Base-by-base conservation (phyloP, 345 rosid genomes). In the Populus pruinosa region DNA sequence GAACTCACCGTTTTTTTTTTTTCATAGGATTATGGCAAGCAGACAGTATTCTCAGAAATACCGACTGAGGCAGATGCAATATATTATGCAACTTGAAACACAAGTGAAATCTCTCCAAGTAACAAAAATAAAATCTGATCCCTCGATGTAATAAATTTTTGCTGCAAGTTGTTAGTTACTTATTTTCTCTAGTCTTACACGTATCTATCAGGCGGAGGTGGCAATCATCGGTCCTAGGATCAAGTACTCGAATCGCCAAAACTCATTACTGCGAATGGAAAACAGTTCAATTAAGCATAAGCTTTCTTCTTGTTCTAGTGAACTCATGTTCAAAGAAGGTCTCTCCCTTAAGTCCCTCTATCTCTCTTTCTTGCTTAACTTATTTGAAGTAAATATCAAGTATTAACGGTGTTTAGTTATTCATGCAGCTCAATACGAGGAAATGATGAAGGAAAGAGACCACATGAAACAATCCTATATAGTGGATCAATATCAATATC, bases 391-490 rank as follows among this genome's bases (percentile, higher is more conserved):
- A 73, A n/a, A 4, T n/a, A 23, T 61, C 13, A 25, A 2, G 50
- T 11, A 65, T 4, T 20, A 1, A 20, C 17, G 39, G 27, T 59
- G 56, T 75, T 10, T 9, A 5, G 62, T 71, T 3, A n/a, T 50
- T 20, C 71, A 2, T 50, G 67, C 78, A 81, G 87, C 72, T 79
- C 71, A 79, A 73, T 79, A 70, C 67, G 79, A 79, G 66, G 76
- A 84, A 44, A 38, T 84, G 55, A 84, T 77, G 79, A 66, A 63
- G 29, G 85, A 79, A 75, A 81, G 29, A 68, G 81, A 79, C 55
- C 44, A 5, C 6, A 18, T 82, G 61, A 73, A 67, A 65, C 77
- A 75, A 21, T 9, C 72, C 9, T 71, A 55, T n/a, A 1, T 8
- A 43, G 44, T 25, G 43, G 5, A 50, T 63, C 49, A 38, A 18